Conservation (phyloP, 1,284 basidiomycete species). For the Amylostereum chailletii region DNA sequence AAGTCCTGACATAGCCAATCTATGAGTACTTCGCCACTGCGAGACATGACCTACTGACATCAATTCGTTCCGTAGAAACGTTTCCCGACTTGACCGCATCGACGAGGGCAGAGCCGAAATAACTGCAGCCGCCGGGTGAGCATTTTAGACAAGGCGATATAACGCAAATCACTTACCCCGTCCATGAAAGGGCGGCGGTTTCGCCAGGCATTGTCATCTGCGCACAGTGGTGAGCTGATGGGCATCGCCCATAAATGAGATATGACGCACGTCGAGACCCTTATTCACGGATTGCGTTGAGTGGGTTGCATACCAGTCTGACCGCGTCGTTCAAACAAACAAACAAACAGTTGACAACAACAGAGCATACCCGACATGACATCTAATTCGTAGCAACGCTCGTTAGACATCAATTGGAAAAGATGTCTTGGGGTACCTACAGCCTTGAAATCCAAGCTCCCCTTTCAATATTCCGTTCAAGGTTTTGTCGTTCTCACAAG, state of each 20-base stretch:
- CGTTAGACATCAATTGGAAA: slow-evolving; percentile 64
- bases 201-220: slow-evolving; percentile 67
- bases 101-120: slow-evolving; percentile 45
- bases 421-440: slow-evolving; percentile 34
- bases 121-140: slow-evolving; percentile 35
- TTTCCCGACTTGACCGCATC: slow-evolving; percentile 43
- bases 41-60: slow-evolving; percentile 56
- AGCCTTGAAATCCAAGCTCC: slow-evolving; percentile 69
- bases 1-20: slow-evolving; percentile 33
- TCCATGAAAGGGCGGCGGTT: slow-evolving; percentile 26
- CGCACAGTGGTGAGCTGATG: slow-evolving; percentile 8
- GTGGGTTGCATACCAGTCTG: slow-evolving; percentile 39
- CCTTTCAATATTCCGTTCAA: slow-evolving; percentile 68
- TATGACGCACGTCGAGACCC: slow-evolving; percentile 47
- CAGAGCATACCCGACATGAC: slow-evolving; percentile 29
- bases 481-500: slow-evolving; percentile 61
- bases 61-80: slow-evolving; percentile 27
- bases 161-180: slow-evolving; percentile 14
- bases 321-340: slow-evolving; percentile 20
- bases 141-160: slow-evolving; percentile 21
- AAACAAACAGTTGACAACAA: no score
- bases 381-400: slow-evolving; percentile 39
- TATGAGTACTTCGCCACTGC: slow-evolving; percentile 38
- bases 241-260: not conserved
- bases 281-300: slow-evolving; percentile 34